Evolutionary conservation across 352 stramenopile species (phyloP).

Genomic region (Globisporangium ultimum): DNA sequence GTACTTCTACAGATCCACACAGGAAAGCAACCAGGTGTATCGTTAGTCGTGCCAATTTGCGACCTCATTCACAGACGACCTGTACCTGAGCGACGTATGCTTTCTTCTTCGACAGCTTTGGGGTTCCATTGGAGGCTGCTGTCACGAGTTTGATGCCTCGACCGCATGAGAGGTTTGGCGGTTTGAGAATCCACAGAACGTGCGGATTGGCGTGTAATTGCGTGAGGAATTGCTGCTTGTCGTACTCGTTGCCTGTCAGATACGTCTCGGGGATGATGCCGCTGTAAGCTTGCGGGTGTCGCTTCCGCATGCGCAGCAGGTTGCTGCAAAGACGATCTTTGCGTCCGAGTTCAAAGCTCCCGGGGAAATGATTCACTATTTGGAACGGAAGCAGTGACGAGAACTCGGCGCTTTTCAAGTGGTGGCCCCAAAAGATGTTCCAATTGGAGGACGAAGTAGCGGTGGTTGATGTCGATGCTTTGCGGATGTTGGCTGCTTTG

Average conservation of each 20-base stretch:
- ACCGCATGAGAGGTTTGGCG: constrained; percentile 71
- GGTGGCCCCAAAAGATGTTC: constrained; percentile 77
- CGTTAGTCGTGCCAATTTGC: no score
- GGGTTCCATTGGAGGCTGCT: constrained; percentile 26
- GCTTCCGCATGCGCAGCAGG: constrained; percentile 62
- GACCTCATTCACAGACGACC: no score
- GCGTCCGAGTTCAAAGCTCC: constrained; percentile 73
- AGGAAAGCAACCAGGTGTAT: no score
- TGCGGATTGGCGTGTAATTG: constrained; percentile 40
- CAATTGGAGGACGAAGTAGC: constrained; percentile 25
- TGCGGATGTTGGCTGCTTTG: constrained; percentile 25
- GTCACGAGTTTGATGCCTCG: constrained; percentile 73
- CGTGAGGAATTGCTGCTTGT: constrained; percentile 56
- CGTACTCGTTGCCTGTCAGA: constrained; percentile 67
- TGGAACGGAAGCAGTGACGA: constrained; percentile 45
- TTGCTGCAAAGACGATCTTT: constrained; percentile 67
- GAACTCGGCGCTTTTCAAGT: constrained; percentile 48
- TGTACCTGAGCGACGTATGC: constrained; percentile 61
- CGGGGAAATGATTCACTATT: constrained; percentile 72
- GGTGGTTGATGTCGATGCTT: background rate
- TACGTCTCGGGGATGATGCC: constrained; percentile 72
- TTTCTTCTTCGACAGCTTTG: constrained; percentile 71
- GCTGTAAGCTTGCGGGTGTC: constrained; percentile 38
- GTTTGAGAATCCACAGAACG: constrained; percentile 79
- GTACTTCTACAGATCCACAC: constrained; percentile 46